Conservation (phyloP, 2,329 filamentous ascomycete genomes). For the Fonsecaea monophora region DNA sequence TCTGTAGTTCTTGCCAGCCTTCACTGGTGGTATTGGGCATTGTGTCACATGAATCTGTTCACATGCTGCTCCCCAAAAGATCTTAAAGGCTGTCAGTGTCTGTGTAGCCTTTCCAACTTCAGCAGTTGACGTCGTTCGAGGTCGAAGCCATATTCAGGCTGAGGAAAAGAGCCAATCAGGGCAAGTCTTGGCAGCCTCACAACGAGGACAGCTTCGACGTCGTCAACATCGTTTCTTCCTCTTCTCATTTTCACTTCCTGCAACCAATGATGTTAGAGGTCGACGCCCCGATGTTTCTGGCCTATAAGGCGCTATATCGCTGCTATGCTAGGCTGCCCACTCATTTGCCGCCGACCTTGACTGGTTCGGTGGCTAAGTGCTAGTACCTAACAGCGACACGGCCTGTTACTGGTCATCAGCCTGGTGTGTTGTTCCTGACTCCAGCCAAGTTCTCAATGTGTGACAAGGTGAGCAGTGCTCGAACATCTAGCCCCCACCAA, state of each 20-base stretch:
- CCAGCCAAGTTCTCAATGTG: background rate
- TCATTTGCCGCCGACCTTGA: background rate
- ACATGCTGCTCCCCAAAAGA: background rate
- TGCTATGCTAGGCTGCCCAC: background rate
- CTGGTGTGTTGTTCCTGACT: background rate
- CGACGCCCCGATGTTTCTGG: no score
- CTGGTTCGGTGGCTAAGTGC: background rate
- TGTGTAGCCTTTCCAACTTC: no score
- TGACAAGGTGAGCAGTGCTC: background rate
- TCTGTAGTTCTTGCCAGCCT: constrained; percentile 48
- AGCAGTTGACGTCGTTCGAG: background rate
- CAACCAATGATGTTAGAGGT: no score
- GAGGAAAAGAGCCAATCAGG: no score
- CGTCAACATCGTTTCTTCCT: no score
- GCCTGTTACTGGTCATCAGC: background rate
- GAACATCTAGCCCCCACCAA: background rate
- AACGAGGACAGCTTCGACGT: no score
- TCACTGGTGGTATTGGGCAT: constrained; percentile 42
- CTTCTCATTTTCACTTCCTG: no score
- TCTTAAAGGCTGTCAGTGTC: no score
- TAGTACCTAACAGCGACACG: background rate
- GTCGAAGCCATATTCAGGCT: background rate
- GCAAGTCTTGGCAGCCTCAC: no score
- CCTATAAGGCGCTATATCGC: no score
- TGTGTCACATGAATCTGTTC: background rate